These are phyloP conservation scores for Eucalyptus cloeziana DNA, from an alignment of 345 rosid genomes.

Conservation along the genomic window DNA sequence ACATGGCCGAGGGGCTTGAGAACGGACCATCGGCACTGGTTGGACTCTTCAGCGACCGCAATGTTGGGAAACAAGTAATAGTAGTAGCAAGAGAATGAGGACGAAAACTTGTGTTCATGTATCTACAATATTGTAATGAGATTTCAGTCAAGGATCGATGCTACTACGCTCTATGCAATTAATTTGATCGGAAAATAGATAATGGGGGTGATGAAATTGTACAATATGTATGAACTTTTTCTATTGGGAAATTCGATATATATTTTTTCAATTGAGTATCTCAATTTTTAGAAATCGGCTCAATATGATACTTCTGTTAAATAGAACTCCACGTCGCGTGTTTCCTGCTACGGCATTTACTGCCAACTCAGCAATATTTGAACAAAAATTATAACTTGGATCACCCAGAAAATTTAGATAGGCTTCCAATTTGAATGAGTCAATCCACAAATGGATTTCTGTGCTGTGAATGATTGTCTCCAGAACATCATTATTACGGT, in stretches of 20 bases:
- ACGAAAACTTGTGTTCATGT: background rate
- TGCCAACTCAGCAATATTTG: too few species aligned
- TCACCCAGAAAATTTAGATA: background rate
- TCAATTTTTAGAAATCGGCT: background rate
- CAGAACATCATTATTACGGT: background rate
- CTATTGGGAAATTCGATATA: too few species aligned
- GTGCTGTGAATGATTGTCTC: background rate
- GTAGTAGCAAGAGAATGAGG: constrained; percentile 1
- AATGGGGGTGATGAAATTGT: background rate
- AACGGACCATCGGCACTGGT: constrained; percentile 35
- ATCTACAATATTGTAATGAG: background rate
- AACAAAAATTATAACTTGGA: too few species aligned
- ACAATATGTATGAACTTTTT: background rate
- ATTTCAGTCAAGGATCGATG: background rate
- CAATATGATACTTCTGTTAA: too few species aligned
- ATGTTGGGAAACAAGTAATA: constrained; percentile 48
- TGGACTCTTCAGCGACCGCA: constrained; percentile 43
- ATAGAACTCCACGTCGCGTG: too few species aligned
- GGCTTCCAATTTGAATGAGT: background rate
- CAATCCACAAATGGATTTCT: background rate
- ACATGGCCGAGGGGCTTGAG: constrained; percentile 43
- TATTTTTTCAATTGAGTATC: background rate
- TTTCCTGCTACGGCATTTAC: too few species aligned
- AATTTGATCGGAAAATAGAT: background rate
- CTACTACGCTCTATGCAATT: background rate